phyloP scores from a whole-genome alignment of 2,329 filamentous ascomycete genomes.

The Tolypocladium inflatum region DNA sequence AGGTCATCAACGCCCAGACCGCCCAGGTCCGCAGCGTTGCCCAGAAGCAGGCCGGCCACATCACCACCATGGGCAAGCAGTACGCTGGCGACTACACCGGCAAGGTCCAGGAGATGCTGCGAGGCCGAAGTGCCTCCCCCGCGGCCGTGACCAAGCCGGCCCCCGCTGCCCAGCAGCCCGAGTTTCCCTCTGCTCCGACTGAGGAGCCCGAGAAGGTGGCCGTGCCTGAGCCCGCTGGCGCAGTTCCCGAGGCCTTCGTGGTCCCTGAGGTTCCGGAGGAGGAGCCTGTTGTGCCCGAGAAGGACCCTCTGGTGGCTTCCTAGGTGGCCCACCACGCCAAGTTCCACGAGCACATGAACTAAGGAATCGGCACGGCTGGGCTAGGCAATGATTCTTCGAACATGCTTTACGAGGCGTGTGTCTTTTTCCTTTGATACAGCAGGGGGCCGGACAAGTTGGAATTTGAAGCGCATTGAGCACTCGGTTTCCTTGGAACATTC shows the following conservation, averaged over 20 bases:
- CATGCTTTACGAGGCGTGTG: conserved; percentile 18
- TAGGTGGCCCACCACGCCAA: conserved; percentile 15
- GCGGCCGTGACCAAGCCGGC: conserved; percentile 24
- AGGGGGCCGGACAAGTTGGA: conserved; percentile 16
- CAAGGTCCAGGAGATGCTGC: conserved; percentile 57
- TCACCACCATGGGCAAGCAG: conserved; percentile 55
- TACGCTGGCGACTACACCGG: conserved; percentile 58
- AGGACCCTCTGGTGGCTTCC: conserved; percentile 19
- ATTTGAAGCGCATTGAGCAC: conserved; percentile 14
- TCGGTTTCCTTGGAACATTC: conserved; percentile 12
- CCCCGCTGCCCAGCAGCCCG: conserved; percentile 15
- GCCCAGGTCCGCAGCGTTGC: conserved; percentile 51
- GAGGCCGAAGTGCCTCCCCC: conserved; percentile 35
- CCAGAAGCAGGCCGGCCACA: conserved; percentile 54
- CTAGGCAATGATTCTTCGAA: conserved; percentile 15
- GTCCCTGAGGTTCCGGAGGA: conserved; percentile 12
- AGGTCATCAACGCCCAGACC: conserved; percentile 53
- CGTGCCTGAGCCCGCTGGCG: conserved; percentile 10
- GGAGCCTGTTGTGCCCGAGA: conserved; percentile 14
- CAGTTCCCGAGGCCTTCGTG: conserved; percentile 10
- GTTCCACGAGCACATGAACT: conserved; percentile 17
- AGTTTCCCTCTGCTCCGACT: conserved; percentile 27
- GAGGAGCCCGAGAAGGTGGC: conserved; percentile 21
- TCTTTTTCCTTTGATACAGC: conserved; percentile 13
- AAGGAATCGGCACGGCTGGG: conserved; percentile 14